Base-by-base conservation (phyloP, 805 yeast species). In the Lipomyces spencermartinsiae region DNA sequence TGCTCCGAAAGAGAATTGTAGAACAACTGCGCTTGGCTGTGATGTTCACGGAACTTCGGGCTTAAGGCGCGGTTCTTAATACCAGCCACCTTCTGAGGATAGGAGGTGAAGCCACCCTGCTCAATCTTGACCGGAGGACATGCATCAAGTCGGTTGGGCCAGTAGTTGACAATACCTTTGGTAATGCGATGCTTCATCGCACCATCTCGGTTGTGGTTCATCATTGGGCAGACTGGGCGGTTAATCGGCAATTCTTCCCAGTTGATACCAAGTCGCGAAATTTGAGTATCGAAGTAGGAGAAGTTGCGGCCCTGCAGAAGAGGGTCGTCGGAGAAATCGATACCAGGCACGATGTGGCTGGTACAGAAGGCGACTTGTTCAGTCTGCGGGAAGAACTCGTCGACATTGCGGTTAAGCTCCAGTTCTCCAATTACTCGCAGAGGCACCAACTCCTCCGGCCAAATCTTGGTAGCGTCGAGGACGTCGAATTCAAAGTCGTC, bases 301-400 rank as follows among this genome's bases (percentile, higher is more conserved):
- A 61, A 61, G 25, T 61, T 61, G 22, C 63, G 63, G 46, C 63
- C 63, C 51, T 61, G 63, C 37, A 61, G 37, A 29, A 61, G 51
- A 19, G 63, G 63, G 35, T 61, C 63, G 31, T 61, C 58, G n/a
- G 63, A 46, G 25, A 61, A 61, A 29, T 53, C 63, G 63, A 61
- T 61, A 49, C 63, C 63, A 29, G 63, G 63, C 29, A 61, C 63
- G 43, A 61, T n/a, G 22, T 61, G 63, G 37, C 60, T 46, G 9
- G 63, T 61, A 37, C 63, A 61, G 33, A 61, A 61, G n/a, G 63
- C 63, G 25, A 33, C 63, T 61, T 61, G 63, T 29, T 61, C 63
- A 5, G 63, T 61, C 63, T 61, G 43, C 29, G 63, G 39, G 60
- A 61, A 61, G 35, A 46, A 61, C 60, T 61, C 63, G 43, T 43